Percentiles rank a stretch among this genome's conserved stretches.
These are phyloP conservation scores for Rhodamnia argentea DNA, from an alignment of 345 rosid species.

Conservation along the genomic window DNA sequence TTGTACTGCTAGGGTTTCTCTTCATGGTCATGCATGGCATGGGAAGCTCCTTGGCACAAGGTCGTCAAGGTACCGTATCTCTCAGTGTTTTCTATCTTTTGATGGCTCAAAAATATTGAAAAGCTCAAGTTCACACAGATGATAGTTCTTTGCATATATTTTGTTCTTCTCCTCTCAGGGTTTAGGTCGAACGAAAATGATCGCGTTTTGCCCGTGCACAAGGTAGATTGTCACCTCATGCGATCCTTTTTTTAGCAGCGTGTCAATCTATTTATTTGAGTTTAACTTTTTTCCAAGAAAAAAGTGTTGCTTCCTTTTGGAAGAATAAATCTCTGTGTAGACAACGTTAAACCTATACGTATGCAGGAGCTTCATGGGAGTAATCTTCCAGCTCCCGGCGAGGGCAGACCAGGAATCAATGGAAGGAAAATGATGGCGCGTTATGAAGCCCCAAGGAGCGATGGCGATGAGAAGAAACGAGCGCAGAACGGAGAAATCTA, in stretches of 20 bases:
- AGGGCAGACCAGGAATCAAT: constrained; percentile 2
- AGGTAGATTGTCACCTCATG: neutral
- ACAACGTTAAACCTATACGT: neutral
- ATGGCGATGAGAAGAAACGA: neutral
- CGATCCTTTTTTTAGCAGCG: neutral
- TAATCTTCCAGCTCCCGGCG: neutral
- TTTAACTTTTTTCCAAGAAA: neutral
- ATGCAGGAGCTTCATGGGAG: constrained; percentile 17
- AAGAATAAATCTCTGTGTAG: neutral
- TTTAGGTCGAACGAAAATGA: neutral
- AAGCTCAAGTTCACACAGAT: neutral
- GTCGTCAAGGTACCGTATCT: constrained; percentile 22
- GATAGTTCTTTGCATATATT: neutral
- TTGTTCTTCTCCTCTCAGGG: neutral
- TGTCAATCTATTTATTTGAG: neutral
- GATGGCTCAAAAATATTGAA: neutral
- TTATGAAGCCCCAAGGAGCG: neutral
- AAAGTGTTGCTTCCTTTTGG: neutral
- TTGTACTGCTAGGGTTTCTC: constrained; percentile 20
- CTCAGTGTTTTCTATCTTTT: neutral
- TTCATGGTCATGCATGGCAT: constrained; percentile 7
- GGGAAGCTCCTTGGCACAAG: constrained; percentile 1
- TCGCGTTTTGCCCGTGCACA: neutral
- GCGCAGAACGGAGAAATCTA: neutral
- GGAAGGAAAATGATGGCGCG: constrained; percentile 30